Evolutionary conservation across 1,139 yeast genomes (phyloP).

Genomic region (Yamadazyma oceani): DNA sequence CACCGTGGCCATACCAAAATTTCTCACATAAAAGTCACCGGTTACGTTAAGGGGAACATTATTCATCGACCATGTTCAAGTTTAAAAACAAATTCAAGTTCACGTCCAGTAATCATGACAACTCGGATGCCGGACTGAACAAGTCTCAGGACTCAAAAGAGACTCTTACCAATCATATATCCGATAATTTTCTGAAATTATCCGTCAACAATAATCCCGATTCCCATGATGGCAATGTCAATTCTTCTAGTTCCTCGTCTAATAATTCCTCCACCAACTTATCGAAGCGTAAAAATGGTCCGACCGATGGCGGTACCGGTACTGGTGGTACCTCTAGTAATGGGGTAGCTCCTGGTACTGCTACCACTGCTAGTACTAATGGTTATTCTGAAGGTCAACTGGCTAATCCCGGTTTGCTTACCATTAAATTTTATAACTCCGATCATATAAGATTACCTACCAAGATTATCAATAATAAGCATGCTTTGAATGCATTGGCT

Average conservation of each 20-base stretch:
- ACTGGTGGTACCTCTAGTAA: not conserved
- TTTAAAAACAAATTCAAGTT: constrained; percentile 50
- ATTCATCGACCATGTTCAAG: constrained; percentile 31
- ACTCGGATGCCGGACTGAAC: constrained; percentile 6
- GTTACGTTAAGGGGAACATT: not conserved
- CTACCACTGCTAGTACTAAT: constrained; percentile 7
- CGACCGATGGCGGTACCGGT: too few species aligned
- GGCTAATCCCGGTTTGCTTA: constrained; percentile 63
- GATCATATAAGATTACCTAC: constrained; percentile 64
- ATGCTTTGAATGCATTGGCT: constrained; percentile 52
- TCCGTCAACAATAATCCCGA: constrained; percentile 4
- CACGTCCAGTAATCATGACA: constrained; percentile 23
- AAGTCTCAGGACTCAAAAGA: constrained; percentile 16
- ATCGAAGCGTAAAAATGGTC: not conserved
- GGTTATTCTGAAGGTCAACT: constrained; percentile 10
- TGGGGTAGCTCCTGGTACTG: constrained; percentile 18
- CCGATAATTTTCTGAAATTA: constrained; percentile 6
- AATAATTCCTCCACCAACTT: constrained; percentile 5
- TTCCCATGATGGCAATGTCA: constrained; percentile 1
- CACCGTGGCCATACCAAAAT: not conserved
- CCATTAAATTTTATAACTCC: constrained; percentile 68
- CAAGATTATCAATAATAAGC: constrained; percentile 51
- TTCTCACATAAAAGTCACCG: not conserved
- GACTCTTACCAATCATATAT: constrained; percentile 4
- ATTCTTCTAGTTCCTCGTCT: not conserved